Evolutionary conservation across 345 rosid genomes (phyloP), one percentile per base, ranked within the genome.

Genomic region (Gossypium herbaceum): DNA sequence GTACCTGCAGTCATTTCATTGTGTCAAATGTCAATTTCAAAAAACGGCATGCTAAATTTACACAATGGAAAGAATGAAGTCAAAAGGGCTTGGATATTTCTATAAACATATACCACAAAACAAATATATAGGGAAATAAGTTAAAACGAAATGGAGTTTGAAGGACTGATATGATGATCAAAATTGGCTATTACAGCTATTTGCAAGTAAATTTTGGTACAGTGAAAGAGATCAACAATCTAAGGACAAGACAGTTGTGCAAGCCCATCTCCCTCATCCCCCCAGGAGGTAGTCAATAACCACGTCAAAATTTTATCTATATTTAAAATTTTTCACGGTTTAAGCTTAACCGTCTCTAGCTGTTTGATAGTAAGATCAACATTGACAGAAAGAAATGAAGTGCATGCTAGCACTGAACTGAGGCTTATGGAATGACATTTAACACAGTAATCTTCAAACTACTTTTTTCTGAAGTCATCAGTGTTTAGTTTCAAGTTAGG

Each of bases 1-100:
- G 94, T 72, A 75, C 84, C 98, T 94, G 90, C 82, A 89, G 57
- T 77, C 76, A 82, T 58, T 77, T 69, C 27, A 67, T 72, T 68
- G 66, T 48, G 63, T 34, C 71, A 75, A 67, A 16, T 66, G 66
- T 52, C 20, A 16, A 52, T n/a, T 51, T 17, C 27, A 77, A 50
- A 34, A 13, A 63, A 51, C 50, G 55, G 62, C 24, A 56, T 0
- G 52, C 15, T 25, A 16, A 61, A 62, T 1, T 8, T 52, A 20
- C 68, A 78, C 48, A 64, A 65, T 15, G 57, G 39, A 69, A 50
- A 65, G 20, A 48, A 56, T 43, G 43, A 63, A 27, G 25, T 48
- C 3, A 60, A 39, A 54, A 47, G 50, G 15, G 64, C 48, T 9
- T 72, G 62, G 34, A 19, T 34, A 12, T 17, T 41, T 44, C 8